Evolutionary conservation across 495 filamentous ascomycete species (phyloP), one percentile per base, ranked within the genome.

Genomic region (Neurospora sublineolata): DNA sequence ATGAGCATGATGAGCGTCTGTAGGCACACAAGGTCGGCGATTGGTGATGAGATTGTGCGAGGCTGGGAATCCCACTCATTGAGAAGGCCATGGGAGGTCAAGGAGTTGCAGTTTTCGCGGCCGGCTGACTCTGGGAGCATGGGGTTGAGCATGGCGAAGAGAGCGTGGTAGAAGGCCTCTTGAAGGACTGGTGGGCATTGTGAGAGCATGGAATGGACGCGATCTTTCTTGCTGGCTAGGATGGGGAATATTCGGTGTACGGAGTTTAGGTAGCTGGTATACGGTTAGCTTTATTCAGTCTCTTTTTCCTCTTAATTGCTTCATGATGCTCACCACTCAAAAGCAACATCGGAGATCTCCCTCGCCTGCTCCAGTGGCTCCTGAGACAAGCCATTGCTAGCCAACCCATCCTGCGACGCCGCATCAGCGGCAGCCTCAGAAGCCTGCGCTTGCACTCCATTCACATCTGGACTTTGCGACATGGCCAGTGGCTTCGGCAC

Each of bases 231-330:
- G 74, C 87, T 83, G 1, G 92, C 87, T 18, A 97, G 85, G 4
- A 96, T 81, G 0, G 93, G 93, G 70, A 94, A 89, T 18, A 88
- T 87, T 2, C 88, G 87, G 76, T 96, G 92, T 20, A 96, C 88
- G 37, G 86, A 82, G 23, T 86, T 82, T 70, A 92, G 89, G 76
- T 94, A 94, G 68, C 90, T 93, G 69, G 20, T 12, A 10, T 1
- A 20, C 20, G 3, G 37, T 39, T 20, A 39, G 68, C 20, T 7
- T 9, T 30, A 27, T 27, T 27, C 27, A 0, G 1, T 70, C 37
- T 16, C 11, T 5, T 20, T 18, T 12, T 1, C 39, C 1, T 11
- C 4, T 3, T 14, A n/a, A 20, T 44, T 23, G 20, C 10, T 12
- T 5, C 4, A 52, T 3, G 2, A 41, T 68, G 83, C 68, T 79